Evolutionary conservation across 768 basidiomycete species (phyloP), one percentile per base, ranked within the genome.

Genomic region (Trametes punicea): DNA sequence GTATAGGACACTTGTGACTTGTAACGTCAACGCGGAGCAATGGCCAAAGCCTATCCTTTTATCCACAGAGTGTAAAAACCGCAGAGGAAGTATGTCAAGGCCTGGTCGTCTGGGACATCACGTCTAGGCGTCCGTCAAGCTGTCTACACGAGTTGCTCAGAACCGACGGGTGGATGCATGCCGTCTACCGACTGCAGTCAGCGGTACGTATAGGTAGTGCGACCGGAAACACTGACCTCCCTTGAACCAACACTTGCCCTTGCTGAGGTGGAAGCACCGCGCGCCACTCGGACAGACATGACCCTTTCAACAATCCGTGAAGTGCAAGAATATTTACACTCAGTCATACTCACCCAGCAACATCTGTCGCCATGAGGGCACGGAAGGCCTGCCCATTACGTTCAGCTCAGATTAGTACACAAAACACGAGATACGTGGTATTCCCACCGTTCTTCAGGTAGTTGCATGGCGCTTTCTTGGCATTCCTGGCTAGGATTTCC

Each of bases 241-340:
- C 79, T 91, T 90, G 71, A 92, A 92, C 88, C 90, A 90, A 67
- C 90, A 92, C 71, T 87, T 90, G 39, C 89, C 88, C 66, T 86
- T 88, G 71, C 80, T 82, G 27, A 86, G 72, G 69, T 87, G 86
- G 65, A 79, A 81, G 59, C 70, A 73, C 23, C 65, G 65, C 9
- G 69, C 55, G 27, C 90, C 90, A 61, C 85, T 86, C 13, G 90
- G 90, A 64, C 90, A 92, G 21, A 82, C 74, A 67, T 92, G 90
- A 7, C 90, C 90, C 68, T 69, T 26, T 15, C 25, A 6, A 38
- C 23, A 54, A 9, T 16, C 21, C 25, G 39, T 42, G 2, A 25
- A 23, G 10, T 8, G 48, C 16, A 30, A 20, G 30, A 21, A 46
- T 11, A 18, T 2, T n/a, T 2, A 30, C 23, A 16, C 7, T 20